Percentiles rank a stretch among this genome's conserved stretches.
These are phyloP conservation scores for Suillus cothurnatus DNA, from an alignment of 768 basidiomycete genomes.

Conservation along the genomic window DNA sequence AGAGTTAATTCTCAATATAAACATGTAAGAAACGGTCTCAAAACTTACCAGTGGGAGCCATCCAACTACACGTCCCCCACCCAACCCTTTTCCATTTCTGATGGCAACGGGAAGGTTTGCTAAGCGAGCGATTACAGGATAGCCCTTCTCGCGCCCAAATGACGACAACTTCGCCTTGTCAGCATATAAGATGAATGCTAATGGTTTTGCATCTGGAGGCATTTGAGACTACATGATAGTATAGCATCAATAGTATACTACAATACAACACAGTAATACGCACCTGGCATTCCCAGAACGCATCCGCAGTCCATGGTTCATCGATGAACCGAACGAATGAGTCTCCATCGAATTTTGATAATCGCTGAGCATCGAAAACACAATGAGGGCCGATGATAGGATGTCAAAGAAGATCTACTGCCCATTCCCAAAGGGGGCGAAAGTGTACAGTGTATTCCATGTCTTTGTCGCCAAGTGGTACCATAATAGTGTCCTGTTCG, in stretches of 20 bases:
- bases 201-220: constrained; percentile 24
- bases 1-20: neutral
- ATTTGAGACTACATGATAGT: constrained; percentile 1
- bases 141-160: constrained; percentile 41
- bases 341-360: constrained; percentile 31
- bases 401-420: constrained; percentile 29
- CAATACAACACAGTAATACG: neutral
- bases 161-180: constrained; percentile 42
- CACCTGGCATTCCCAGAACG: constrained; percentile 41
- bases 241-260: neutral
- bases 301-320: constrained; percentile 42
- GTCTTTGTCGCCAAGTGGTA: neutral
- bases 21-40: neutral
- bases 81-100: constrained; percentile 36
- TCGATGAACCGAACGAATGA: constrained; percentile 32
- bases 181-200: constrained; percentile 40
- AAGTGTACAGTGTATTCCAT: constrained; percentile 14
- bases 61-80: constrained; percentile 40
- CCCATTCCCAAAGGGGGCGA: constrained; percentile 32
- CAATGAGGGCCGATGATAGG: constrained; percentile 23
- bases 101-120: constrained; percentile 35
- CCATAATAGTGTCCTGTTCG: too few relatives aligned
- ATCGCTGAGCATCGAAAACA: constrained; percentile 34
- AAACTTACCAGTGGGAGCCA: constrained; percentile 40
- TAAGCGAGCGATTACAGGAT: constrained; percentile 37